Evolutionary conservation across 371 early-diverging fungal species (phyloP).

Genomic region (Mortierella sp.): DNA sequence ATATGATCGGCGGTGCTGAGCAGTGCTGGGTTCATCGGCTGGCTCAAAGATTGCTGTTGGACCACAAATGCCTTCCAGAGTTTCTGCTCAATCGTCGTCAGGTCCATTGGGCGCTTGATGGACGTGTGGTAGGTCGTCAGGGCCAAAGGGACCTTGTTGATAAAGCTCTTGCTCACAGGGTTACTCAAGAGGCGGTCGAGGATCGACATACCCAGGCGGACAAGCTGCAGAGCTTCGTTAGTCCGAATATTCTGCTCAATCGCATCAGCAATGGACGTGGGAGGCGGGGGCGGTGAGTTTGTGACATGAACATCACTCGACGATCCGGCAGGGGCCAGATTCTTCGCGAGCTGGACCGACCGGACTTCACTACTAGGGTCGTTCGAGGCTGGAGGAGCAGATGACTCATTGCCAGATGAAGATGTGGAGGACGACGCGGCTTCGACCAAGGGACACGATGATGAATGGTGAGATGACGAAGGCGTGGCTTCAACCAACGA

Average conservation of each 20-base stretch:
- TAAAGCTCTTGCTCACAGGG: slow-evolving; percentile 17
- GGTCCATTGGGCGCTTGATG: slow-evolving; percentile 80
- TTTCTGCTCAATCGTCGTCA: slow-evolving; percentile 71
- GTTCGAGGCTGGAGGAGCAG: not conserved
- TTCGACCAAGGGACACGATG: not conserved
- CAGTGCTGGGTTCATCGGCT: not conserved
- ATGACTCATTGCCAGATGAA: not conserved
- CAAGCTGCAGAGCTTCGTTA: slow-evolving; percentile 15
- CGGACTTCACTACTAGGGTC: not conserved
- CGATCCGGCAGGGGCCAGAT: not conserved
- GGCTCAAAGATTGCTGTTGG: not conserved
- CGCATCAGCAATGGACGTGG: not conserved
- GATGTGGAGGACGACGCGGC: not conserved
- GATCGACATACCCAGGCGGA: slow-evolving; percentile 14
- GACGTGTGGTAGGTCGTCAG: slow-evolving; percentile 60
- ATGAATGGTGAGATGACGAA: not conserved
- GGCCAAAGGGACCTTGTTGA: slow-evolving; percentile 16
- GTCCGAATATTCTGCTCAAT: not conserved
- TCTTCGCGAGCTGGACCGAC: not conserved
- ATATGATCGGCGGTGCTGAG: not conserved
- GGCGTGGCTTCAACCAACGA: not conserved
- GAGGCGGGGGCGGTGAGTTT: not conserved
- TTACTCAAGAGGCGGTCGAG: slow-evolving; percentile 14
- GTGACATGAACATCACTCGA: not conserved
- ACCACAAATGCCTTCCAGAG: slow-evolving; percentile 51